Evolutionary conservation across 176 grass and related monocot species (phyloP).

Genomic region (Eremochloa ophiuroides): DNA sequence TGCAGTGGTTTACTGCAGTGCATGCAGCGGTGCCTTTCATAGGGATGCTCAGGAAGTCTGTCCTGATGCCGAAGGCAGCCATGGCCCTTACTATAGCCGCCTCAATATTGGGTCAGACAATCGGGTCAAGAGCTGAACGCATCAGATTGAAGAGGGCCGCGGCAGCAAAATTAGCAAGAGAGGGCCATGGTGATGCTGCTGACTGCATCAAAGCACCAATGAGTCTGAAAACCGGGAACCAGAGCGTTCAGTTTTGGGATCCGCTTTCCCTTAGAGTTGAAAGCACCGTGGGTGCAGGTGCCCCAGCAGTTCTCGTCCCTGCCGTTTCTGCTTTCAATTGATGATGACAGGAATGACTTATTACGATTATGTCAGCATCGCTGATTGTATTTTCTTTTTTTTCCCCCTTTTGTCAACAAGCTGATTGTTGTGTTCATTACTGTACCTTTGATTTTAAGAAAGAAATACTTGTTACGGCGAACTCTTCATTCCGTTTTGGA

Average conservation of each 20-base stretch:
- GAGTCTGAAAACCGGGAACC: conserved; percentile 41
- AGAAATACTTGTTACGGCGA: not conserved
- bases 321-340: conserved; percentile 34
- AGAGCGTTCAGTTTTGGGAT: conserved; percentile 43
- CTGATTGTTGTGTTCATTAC: conserved; percentile 30
- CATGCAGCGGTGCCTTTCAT: conserved; percentile 83
- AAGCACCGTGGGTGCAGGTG: not conserved
- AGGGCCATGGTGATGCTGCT: not conserved
- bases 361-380: not conserved
- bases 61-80: conserved; percentile 73
- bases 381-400: not conserved
- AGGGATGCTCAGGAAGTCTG: conserved; percentile 86
- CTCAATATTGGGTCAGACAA: conserved; percentile 70
- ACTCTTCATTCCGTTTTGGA: conserved; percentile 12
- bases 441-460: conserved; percentile 14
- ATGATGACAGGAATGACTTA: conserved; percentile 28
- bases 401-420: not conserved
- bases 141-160: conserved; percentile 57
- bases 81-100: conserved; percentile 82
- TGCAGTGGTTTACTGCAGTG: conserved; percentile 64
- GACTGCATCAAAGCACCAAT: conserved; percentile 18
- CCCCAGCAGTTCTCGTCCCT: conserved; percentile 31
- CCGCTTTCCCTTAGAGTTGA: conserved; percentile 37
- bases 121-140: conserved; percentile 85
- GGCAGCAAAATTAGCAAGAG: conserved; percentile 16